phyloP scores from a whole-genome alignment of 108 stramenopile species.

The Conticribra weissflogii region DNA sequence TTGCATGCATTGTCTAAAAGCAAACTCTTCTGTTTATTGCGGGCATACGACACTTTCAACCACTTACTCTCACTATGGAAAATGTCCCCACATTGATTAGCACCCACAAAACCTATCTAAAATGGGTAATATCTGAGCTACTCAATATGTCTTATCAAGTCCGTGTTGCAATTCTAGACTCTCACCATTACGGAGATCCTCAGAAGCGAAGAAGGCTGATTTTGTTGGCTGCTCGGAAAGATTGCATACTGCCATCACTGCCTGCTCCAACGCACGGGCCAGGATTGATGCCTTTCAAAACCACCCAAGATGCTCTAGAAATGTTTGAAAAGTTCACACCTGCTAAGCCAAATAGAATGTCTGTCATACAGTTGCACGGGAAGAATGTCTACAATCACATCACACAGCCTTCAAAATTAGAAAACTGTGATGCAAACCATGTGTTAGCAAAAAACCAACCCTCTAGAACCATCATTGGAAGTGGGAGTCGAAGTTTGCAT shows the following conservation, averaged over 20 bases:
- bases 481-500: slow-evolving; percentile 40
- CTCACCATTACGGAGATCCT: slow-evolving; percentile 58
- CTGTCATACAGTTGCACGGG: neutral
- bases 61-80: slow-evolving; percentile 54
- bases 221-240: slow-evolving; percentile 45
- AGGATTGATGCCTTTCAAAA: slow-evolving; percentile 36
- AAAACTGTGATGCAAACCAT: slow-evolving; percentile 19
- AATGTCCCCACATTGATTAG: slow-evolving; percentile 54
- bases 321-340: slow-evolving; percentile 44
- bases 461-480: slow-evolving; percentile 48
- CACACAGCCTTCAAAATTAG: slow-evolving; percentile 4
- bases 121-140: slow-evolving; percentile 33
- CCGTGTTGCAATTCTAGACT: slow-evolving; percentile 31
- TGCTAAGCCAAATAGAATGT: neutral
- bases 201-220: slow-evolving; percentile 53
- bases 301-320: slow-evolving; percentile 45
- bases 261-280: slow-evolving; percentile 54
- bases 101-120: slow-evolving; percentile 33
- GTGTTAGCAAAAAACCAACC: slow-evolving; percentile 32
- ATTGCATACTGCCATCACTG: slow-evolving; percentile 35
- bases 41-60: slow-evolving; percentile 45
- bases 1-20: no score
- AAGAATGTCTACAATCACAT: slow-evolving; percentile 28
- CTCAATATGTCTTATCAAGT: slow-evolving; percentile 57
- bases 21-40: slow-evolving; percentile 50